phyloP scores from a whole-genome alignment of 495 filamentous ascomycete genomes.

The Saxophila tyrrhenica region DNA sequence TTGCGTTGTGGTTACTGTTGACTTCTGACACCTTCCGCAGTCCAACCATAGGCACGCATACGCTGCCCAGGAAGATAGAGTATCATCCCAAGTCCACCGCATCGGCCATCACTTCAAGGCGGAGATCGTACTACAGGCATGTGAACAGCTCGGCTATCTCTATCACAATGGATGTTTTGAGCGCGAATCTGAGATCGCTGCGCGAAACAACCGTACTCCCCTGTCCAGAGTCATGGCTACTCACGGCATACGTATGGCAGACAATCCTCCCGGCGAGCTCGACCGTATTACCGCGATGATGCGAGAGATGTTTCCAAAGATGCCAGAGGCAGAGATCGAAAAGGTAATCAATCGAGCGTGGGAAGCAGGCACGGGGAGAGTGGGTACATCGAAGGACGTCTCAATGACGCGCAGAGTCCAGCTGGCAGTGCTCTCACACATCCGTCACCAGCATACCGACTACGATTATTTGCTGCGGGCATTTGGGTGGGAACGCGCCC shows the following conservation, averaged over 20 bases:
- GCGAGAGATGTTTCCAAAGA: constrained; percentile 73
- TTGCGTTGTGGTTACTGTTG: too few species aligned
- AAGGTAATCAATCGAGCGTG: constrained; percentile 74
- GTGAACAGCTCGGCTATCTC: constrained; percentile 35
- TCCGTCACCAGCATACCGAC: constrained; percentile 73
- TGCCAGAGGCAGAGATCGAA: constrained; percentile 66
- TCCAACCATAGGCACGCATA: constrained; percentile 42
- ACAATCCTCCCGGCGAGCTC: constrained; percentile 8
- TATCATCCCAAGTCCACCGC: constrained; percentile 60
- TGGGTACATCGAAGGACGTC: constrained; percentile 52
- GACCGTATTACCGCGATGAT: constrained; percentile 60
- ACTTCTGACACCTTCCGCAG: not conserved
- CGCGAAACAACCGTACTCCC: not conserved
- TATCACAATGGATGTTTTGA: constrained; percentile 35
- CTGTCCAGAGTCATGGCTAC: constrained; percentile 4
- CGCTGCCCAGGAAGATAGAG: constrained; percentile 63
- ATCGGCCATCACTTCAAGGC: constrained; percentile 70
- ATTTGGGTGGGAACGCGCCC: constrained; percentile 54
- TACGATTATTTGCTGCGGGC: constrained; percentile 68
- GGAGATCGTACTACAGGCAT: constrained; percentile 43
- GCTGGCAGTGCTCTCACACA: constrained; percentile 74
- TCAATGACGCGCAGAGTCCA: constrained; percentile 58
- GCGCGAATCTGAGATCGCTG: constrained; percentile 26
- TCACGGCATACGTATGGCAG: constrained; percentile 4
- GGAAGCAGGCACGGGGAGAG: constrained; percentile 53